These are phyloP conservation scores for Vigna mungo DNA, from an alignment of 306 rosid genomes.

Conservation along the genomic window DNA sequence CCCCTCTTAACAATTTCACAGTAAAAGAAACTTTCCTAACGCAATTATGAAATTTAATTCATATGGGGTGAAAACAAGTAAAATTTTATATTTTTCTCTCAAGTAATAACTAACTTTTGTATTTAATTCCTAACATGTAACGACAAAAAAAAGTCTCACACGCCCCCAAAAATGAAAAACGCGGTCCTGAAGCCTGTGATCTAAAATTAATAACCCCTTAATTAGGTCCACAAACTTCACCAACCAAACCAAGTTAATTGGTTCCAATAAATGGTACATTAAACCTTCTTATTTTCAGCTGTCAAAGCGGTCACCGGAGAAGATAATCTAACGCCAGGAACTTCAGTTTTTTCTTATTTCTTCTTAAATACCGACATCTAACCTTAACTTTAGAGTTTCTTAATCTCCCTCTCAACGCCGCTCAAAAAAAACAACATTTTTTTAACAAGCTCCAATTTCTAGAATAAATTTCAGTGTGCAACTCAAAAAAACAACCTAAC, in stretches of 20 bases:
- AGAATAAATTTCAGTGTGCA: background rate
- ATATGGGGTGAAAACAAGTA: background rate
- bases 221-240: slow-evolving; percentile 32
- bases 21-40: background rate
- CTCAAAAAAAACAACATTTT: background rate
- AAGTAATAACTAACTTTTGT: background rate
- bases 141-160: slow-evolving; percentile 28
- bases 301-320: slow-evolving; percentile 17
- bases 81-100: background rate
- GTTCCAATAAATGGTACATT: background rate
- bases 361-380: background rate
- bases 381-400: background rate
- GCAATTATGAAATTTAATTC: slow-evolving; percentile 14
- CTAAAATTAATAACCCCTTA: slow-evolving; percentile 35
- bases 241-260: slow-evolving; percentile 36
- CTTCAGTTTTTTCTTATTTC: background rate
- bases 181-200: slow-evolving; percentile 30
- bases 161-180: slow-evolving; percentile 23
- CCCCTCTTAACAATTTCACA: slow-evolving; percentile 4
- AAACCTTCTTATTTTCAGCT: slow-evolving; percentile 5
- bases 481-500: background rate
- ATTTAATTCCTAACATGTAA: slow-evolving; percentile 12
- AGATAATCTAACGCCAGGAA: slow-evolving; percentile 24
- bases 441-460: slow-evolving; percentile 36
- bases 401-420: background rate